These are phyloP conservation scores for Chalciporus piperatus DNA, from an alignment of 768 basidiomycete species.

Conservation along the genomic window DNA sequence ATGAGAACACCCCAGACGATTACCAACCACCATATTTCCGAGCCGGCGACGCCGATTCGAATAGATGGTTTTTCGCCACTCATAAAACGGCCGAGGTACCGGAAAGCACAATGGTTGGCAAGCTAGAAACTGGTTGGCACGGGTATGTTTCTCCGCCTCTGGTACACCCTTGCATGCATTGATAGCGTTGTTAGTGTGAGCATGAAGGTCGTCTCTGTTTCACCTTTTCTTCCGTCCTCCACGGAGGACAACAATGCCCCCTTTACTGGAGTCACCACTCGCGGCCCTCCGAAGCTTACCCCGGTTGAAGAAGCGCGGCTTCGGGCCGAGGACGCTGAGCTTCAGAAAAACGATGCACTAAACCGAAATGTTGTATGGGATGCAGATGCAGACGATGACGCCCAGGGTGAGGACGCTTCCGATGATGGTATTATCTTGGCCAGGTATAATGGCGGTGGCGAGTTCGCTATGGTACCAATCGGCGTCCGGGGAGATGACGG, in stretches of 20 bases:
- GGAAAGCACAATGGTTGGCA: conserved; percentile 68
- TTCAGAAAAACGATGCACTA: conserved; percentile 60
- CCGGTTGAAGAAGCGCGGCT: conserved; percentile 56
- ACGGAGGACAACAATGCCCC: conserved; percentile 55
- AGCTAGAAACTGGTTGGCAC: conserved; percentile 70
- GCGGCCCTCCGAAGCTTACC: conserved; percentile 41
- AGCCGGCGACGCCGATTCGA: conserved; percentile 64
- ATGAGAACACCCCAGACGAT: conserved; percentile 70
- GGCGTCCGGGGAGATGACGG: conserved; percentile 61
- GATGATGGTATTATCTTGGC: conserved; percentile 28
- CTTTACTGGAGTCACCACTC: conserved; percentile 46
- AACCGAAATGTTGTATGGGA: conserved; percentile 65
- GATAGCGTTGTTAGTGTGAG: conserved; percentile 49
- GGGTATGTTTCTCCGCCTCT: conserved; percentile 39
- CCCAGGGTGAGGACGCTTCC: conserved; percentile 50
- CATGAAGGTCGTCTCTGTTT: conserved; percentile 69
- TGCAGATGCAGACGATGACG: conserved; percentile 56
- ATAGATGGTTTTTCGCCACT: conserved; percentile 81
- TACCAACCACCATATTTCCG: conserved; percentile 85
- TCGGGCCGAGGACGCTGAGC: conserved; percentile 53
- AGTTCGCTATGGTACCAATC: conserved; percentile 38
- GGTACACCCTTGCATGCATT: background rate
- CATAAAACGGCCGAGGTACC: conserved; percentile 71
- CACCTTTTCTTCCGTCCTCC: conserved; percentile 66
- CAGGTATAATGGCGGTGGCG: conserved; percentile 16